These are phyloP conservation scores for Iodosphaeria phyllophila DNA, from an alignment of 2,329 filamentous ascomycete species.

Conservation along the genomic window DNA sequence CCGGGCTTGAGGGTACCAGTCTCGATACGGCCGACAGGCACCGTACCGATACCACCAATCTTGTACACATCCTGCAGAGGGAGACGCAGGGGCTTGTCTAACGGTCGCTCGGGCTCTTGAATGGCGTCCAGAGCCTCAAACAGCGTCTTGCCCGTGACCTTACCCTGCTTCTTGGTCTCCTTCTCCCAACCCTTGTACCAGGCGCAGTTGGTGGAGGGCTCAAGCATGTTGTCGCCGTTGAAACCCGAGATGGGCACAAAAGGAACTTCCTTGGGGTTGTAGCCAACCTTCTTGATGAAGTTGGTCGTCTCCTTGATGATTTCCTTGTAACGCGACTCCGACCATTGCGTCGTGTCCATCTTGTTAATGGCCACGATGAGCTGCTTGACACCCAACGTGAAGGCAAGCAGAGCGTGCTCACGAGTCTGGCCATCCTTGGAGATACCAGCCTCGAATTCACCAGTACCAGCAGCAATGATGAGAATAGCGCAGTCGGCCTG, in stretches of 20 bases:
- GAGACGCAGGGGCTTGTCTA: slow-evolving; percentile 99
- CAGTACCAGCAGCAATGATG: slow-evolving; percentile 99
- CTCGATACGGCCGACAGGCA: slow-evolving; percentile 99
- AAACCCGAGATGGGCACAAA: slow-evolving; percentile 99
- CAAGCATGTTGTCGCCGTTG: slow-evolving; percentile 99
- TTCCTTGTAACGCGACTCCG: slow-evolving; percentile 88
- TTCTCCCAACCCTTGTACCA: slow-evolving; percentile 99
- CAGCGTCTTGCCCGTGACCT: slow-evolving; percentile 87
- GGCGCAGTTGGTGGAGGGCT: slow-evolving; percentile 76
- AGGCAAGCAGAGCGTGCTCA: slow-evolving; percentile 99
- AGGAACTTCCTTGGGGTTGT: slow-evolving; percentile 96
- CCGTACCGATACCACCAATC: slow-evolving; percentile 99
- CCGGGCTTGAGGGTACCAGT: slow-evolving; percentile 86
- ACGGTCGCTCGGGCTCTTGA: slow-evolving; percentile 78
- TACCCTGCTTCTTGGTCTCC: slow-evolving; percentile 26
- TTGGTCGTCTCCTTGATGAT: slow-evolving; percentile 99
- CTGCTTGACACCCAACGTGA: slow-evolving; percentile 99
- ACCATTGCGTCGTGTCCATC: slow-evolving; percentile 99
- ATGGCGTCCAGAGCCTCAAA: slow-evolving; percentile 98
- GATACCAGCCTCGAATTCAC: slow-evolving; percentile 99
- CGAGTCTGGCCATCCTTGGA: slow-evolving; percentile 99
- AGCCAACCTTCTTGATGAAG: slow-evolving; percentile 99
- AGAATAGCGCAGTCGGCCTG: slow-evolving; percentile 99
- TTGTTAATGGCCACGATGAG: slow-evolving; percentile 99
- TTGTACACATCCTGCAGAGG: slow-evolving; percentile 99